phyloP scores from a whole-genome alignment of 352 stramenopile species.

The Phytophthora parvispora region DNA sequence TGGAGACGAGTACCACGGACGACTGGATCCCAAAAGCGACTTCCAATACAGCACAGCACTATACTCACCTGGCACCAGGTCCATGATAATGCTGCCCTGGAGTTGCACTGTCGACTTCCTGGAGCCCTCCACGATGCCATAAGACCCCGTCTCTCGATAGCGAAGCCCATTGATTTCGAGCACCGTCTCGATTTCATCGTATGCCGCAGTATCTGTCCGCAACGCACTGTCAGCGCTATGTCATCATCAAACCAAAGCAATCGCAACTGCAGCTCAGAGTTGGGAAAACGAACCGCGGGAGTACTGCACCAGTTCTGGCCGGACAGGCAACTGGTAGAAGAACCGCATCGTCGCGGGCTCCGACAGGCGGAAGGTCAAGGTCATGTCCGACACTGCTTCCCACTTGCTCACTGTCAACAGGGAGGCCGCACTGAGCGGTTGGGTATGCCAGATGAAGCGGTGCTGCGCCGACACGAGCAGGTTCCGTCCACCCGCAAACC shows the following conservation, averaged over 20 bases:
- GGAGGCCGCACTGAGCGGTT: constrained; percentile 53
- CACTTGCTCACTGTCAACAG: constrained; percentile 62
- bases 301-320: constrained; percentile 61
- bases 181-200: constrained; percentile 72
- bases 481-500: constrained; percentile 71
- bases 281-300: constrained; percentile 49
- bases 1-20: constrained; percentile 72
- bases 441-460: constrained; percentile 72
- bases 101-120: constrained; percentile 70
- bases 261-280: background rate
- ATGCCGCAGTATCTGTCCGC: constrained; percentile 49
- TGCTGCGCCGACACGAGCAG: constrained; percentile 77
- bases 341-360: constrained; percentile 63
- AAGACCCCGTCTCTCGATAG: constrained; percentile 80
- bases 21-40: constrained; percentile 48
- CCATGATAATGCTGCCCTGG: constrained; percentile 70
- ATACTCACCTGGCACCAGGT: constrained; percentile 75
- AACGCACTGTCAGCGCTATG: constrained; percentile 14
- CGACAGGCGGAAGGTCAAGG: constrained; percentile 54
- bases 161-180: constrained; percentile 72
- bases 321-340: constrained; percentile 83
- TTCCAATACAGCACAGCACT: constrained; percentile 73
- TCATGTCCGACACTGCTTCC: constrained; percentile 69
- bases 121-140: constrained; percentile 57
- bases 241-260: constrained; percentile 1